These are phyloP conservation scores for Hypocrella siamensis DNA, from an alignment of 2,329 filamentous ascomycete species.

Conservation along the genomic window DNA sequence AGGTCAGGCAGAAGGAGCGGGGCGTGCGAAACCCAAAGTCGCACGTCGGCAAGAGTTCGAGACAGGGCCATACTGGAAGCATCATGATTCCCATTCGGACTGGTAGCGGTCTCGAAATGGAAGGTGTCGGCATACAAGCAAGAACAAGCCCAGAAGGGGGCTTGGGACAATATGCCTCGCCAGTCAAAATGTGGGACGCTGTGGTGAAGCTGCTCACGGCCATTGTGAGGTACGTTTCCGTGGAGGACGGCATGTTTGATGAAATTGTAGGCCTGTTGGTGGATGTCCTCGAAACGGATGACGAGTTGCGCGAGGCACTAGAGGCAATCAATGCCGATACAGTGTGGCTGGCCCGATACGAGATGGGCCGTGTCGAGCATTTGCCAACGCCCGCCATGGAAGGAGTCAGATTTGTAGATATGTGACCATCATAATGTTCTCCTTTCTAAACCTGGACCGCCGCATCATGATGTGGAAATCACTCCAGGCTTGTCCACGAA, in stretches of 20 bases:
- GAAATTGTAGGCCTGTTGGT: slow-evolving; percentile 49
- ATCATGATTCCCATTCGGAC: slow-evolving; percentile 18
- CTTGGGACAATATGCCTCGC: slow-evolving; percentile 44
- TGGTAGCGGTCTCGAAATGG: slow-evolving; percentile 9
- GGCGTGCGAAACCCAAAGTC: slow-evolving; percentile 3
- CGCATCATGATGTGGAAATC: no score
- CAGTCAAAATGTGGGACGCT: slow-evolving; percentile 48
- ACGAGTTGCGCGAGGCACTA: slow-evolving; percentile 38
- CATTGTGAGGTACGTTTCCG: slow-evolving; percentile 43
- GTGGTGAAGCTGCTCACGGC: slow-evolving; percentile 41
- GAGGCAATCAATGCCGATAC: slow-evolving; percentile 56
- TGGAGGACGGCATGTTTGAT: slow-evolving; percentile 59
- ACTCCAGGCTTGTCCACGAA: no score
- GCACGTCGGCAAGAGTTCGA: not conserved
- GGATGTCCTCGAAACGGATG: slow-evolving; percentile 27
- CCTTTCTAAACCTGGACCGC: no score
- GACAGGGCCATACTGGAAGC: slow-evolving; percentile 1
- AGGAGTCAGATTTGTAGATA: slow-evolving; percentile 21
- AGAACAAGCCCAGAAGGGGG: slow-evolving; percentile 14
- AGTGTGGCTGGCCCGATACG: slow-evolving; percentile 53
- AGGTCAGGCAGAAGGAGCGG: slow-evolving; percentile 23
- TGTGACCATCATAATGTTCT: no score
- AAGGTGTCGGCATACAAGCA: slow-evolving; percentile 3
- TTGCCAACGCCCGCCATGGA: slow-evolving; percentile 24
- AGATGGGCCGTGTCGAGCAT: slow-evolving; percentile 23